phyloP scores from a whole-genome alignment of 768 basidiomycete genomes.

The Boletus speciosus region DNA sequence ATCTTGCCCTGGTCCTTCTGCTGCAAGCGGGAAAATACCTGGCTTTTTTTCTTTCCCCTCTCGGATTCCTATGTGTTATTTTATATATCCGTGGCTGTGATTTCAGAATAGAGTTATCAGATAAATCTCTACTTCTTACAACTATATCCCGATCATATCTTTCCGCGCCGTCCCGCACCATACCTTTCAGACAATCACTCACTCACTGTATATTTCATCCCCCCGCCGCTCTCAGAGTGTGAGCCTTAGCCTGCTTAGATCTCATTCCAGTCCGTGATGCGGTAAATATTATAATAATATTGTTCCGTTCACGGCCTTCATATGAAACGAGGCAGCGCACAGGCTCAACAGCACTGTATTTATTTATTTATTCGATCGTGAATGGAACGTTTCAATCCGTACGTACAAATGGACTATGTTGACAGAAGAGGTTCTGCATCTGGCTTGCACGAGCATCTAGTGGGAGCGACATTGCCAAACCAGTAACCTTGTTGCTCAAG shows the following conservation, averaged over 20 bases:
- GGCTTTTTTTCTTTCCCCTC: slow-evolving; percentile 6
- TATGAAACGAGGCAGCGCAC: background rate
- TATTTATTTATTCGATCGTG: background rate
- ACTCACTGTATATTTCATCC: background rate
- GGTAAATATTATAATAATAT: background rate
- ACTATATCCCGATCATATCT: background rate
- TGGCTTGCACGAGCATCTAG: background rate
- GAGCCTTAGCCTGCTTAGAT: background rate
- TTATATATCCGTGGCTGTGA: background rate
- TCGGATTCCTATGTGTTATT: slow-evolving; percentile 7
- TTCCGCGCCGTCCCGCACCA: background rate
- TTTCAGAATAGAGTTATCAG: slow-evolving; percentile 3
- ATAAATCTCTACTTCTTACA: slow-evolving; percentile 1
- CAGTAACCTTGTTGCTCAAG: background rate
- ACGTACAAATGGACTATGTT: slow-evolving; percentile 3
- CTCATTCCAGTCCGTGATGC: background rate
- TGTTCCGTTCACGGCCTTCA: background rate
- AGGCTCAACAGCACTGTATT: background rate
- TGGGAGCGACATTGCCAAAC: slow-evolving; percentile 4
- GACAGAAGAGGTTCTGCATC: slow-evolving; percentile 3
- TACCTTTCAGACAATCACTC: background rate
- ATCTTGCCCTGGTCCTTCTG: slow-evolving; percentile 16
- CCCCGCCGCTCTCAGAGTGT: background rate
- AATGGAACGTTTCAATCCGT: slow-evolving; percentile 1
- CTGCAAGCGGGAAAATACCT: slow-evolving; percentile 11